phyloP scores from a whole-genome alignment of 176 grass and related monocot genomes.

The Lolium multiflorum region DNA sequence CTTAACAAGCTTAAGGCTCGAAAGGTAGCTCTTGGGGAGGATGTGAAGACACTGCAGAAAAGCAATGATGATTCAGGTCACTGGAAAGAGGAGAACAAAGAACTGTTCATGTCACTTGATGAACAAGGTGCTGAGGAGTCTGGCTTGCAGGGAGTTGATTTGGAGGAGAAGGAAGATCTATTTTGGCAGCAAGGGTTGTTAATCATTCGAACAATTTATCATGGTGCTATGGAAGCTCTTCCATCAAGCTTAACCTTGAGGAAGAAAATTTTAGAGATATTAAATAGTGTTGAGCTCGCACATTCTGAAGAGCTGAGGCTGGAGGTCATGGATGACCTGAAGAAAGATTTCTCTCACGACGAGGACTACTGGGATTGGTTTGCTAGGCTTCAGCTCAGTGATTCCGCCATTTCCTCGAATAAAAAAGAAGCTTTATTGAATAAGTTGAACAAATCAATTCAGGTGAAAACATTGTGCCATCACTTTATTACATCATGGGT shows the following conservation, averaged over 20 bases:
- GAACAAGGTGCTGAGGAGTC: slow-evolving; percentile 50
- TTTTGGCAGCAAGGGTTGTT: slow-evolving; percentile 91
- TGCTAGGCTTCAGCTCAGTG: slow-evolving; percentile 66
- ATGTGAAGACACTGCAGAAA: slow-evolving; percentile 62
- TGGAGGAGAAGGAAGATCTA: slow-evolving; percentile 63
- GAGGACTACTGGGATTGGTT: slow-evolving; percentile 90
- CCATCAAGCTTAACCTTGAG: slow-evolving; percentile 75
- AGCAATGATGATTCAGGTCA: slow-evolving; percentile 43
- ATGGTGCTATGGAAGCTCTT: slow-evolving; percentile 70
- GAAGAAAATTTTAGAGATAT: slow-evolving; percentile 80
- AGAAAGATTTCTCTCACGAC: slow-evolving; percentile 77
- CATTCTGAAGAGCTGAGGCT: slow-evolving; percentile 78
- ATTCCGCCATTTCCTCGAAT: slow-evolving; percentile 37
- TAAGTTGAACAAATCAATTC: slow-evolving; percentile 71
- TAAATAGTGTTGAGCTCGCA: slow-evolving; percentile 68
- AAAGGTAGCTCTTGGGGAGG: slow-evolving; percentile 82
- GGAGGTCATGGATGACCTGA: slow-evolving; percentile 79
- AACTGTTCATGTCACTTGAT: slow-evolving; percentile 78
- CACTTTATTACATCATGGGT: not conserved
- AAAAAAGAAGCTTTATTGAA: slow-evolving; percentile 44
- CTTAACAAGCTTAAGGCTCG: slow-evolving; percentile 92
- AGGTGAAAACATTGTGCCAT: slow-evolving; percentile 51
- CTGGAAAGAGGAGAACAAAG: slow-evolving; percentile 93
- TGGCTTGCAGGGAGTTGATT: slow-evolving; percentile 25
- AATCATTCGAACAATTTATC: slow-evolving; percentile 88